A percentile compares a stretch with the other conserved stretches of the same genome.
phyloP scores from a whole-genome alignment of 306 rosid genomes.

The Glycine latifolia region DNA sequence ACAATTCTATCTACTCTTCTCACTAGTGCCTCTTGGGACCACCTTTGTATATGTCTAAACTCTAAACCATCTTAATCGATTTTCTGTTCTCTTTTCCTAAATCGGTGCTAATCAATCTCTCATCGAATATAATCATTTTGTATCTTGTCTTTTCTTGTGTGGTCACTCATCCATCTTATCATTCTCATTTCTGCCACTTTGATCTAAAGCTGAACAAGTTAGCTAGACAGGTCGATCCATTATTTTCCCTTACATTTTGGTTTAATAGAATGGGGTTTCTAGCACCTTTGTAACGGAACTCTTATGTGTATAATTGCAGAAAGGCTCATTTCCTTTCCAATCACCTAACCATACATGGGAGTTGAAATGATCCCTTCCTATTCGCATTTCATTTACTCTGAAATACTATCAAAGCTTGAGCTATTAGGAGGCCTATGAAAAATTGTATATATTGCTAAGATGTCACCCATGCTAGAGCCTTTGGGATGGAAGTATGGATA shows the following conservation, averaged over 20 bases:
- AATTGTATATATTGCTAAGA: not conserved
- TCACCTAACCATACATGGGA: not conserved
- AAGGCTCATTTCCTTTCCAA: not conserved
- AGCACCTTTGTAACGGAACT: not conserved
- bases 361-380: not conserved
- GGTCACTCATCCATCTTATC: not conserved
- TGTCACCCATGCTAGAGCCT: not conserved
- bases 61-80: not conserved
- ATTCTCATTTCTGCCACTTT: not conserved
- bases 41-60: not conserved
- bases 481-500: not conserved
- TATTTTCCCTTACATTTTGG: not conserved
- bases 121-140: not conserved
- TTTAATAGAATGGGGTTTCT: not conserved
- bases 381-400: not conserved
- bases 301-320: not conserved
- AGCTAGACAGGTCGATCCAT: not conserved
- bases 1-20: not conserved
- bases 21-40: not conserved
- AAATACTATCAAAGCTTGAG: not conserved
- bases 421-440: not conserved
- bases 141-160: not conserved
- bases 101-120: not conserved
- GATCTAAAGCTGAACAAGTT: not conserved
- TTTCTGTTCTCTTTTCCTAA: not conserved